Evolutionary conservation across 129 eudicot species (phyloP).

Genomic region (Saposhnikovia divaricata): DNA sequence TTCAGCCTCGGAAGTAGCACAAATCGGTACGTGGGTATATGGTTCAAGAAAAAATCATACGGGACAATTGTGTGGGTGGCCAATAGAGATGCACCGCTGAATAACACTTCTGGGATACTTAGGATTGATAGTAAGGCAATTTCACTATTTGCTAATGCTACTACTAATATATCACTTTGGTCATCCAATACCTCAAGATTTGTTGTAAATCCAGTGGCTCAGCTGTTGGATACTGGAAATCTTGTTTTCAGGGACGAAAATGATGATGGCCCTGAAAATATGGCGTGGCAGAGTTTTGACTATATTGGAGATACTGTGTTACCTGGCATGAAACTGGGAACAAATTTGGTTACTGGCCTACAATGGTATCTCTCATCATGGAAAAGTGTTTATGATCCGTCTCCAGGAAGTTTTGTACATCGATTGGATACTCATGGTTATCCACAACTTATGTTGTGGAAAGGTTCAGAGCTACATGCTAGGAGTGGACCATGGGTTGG

Average conservation of each 20-base stretch:
- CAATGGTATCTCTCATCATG: not conserved
- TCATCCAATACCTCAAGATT: slow-evolving; percentile 1
- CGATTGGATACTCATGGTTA: not conserved
- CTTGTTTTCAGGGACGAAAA: slow-evolving; percentile 9
- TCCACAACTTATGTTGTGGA: not conserved
- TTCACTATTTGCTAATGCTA: not conserved
- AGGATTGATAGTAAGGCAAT: not conserved
- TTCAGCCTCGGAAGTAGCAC: slow-evolving; percentile 17
- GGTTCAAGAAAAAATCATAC: slow-evolving; percentile 13
- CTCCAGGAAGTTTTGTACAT: not conserved
- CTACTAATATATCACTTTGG: not conserved
- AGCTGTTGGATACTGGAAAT: slow-evolving; percentile 21
- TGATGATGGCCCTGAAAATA: not conserved
- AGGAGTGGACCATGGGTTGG: not conserved
- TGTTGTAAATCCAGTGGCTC: not conserved
- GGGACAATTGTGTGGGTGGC: slow-evolving; percentile 21
- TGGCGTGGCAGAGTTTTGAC: not conserved
- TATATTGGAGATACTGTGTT: not conserved
- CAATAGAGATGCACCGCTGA: slow-evolving; percentile 19
- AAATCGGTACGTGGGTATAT: slow-evolving; percentile 12
- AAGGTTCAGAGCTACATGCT: not conserved
- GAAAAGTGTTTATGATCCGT: not conserved
- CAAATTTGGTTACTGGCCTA: not conserved
- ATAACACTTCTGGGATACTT: not conserved
- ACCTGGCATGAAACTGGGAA: not conserved